Conservation (phyloP, 2,329 filamentous ascomycete genomes). For the Fonsecaea multimorphosa region DNA sequence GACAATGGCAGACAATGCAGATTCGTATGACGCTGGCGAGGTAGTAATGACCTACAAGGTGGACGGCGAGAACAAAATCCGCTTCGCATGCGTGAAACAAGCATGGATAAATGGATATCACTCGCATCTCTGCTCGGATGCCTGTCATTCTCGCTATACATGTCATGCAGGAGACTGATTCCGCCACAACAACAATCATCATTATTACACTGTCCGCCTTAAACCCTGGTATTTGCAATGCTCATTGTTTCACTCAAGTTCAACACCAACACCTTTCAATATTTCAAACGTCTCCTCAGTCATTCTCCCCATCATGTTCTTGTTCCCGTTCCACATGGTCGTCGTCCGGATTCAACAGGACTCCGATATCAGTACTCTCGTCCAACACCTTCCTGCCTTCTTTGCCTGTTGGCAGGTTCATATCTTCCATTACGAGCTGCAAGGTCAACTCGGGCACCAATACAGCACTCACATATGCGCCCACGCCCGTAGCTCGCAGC, state of each 20-base stretch:
- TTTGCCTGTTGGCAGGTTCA: slow-evolving; percentile 50
- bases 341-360: slow-evolving; percentile 69
- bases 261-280: not conserved
- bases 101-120: too few relatives aligned
- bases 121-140: not conserved
- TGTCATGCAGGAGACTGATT: not conserved
- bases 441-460: slow-evolving; percentile 74
- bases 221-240: not conserved
- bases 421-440: slow-evolving; percentile 64
- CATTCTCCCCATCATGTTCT: slow-evolving; percentile 42
- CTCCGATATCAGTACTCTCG: slow-evolving; percentile 71
- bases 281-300: not conserved
- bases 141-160: not conserved
- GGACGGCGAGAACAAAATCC: too few relatives aligned
- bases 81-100: too few relatives aligned
- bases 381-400: slow-evolving; percentile 62
- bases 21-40: too few relatives aligned
- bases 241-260: not conserved
- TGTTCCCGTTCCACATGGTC: slow-evolving; percentile 59
- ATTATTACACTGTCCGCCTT: not conserved
- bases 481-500: slow-evolving; percentile 69
- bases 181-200: not conserved
- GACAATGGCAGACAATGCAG: too few relatives aligned
- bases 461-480: slow-evolving; percentile 73
- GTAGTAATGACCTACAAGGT: too few relatives aligned